phyloP scores from a whole-genome alignment of 2,329 filamentous ascomycete species.

The Colletotrichum lupini region DNA sequence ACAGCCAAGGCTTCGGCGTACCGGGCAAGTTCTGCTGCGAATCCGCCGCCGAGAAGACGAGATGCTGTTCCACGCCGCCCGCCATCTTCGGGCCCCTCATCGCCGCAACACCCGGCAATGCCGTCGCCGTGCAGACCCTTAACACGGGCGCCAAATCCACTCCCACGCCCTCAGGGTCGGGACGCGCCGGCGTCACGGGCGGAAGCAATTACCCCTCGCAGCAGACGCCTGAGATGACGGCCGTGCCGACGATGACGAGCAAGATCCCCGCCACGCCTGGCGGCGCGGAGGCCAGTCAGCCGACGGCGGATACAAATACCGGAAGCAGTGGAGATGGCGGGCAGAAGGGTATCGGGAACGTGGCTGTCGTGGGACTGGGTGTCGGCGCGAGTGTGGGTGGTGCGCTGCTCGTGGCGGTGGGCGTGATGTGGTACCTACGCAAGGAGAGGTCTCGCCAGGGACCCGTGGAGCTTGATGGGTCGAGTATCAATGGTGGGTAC shows the following conservation, averaged over 20 bases:
- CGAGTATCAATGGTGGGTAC: not conserved
- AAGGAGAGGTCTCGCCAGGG: constrained; percentile 15
- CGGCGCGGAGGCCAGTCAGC: not conserved
- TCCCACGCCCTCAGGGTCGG: constrained; percentile 8
- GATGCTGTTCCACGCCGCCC: constrained; percentile 24
- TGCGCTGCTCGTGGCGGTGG: constrained; percentile 23
- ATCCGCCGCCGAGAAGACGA: constrained; percentile 30
- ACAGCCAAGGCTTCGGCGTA: constrained; percentile 12
- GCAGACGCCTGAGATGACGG: constrained; percentile 3
- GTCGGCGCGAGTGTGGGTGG: constrained; percentile 27
- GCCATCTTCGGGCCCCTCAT: constrained; percentile 31
- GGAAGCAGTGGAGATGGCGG: not conserved
- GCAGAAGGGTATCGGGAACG: not conserved
- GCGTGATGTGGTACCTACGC: constrained; percentile 27
- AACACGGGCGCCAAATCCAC: constrained; percentile 1
- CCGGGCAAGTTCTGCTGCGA: constrained; percentile 35
- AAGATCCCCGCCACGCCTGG: constrained; percentile 6
- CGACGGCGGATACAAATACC: not conserved
- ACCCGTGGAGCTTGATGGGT: constrained; percentile 11
- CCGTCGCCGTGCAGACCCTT: constrained; percentile 24
- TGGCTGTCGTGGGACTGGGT: constrained; percentile 22
- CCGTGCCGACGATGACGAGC: constrained; percentile 3
- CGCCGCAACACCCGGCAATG: constrained; percentile 26
- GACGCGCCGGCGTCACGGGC: not conserved
- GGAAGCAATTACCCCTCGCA: not conserved